These are phyloP conservation scores for Colletotrichum abscissum DNA, from an alignment of 2,329 filamentous ascomycete species.

Conservation along the genomic window DNA sequence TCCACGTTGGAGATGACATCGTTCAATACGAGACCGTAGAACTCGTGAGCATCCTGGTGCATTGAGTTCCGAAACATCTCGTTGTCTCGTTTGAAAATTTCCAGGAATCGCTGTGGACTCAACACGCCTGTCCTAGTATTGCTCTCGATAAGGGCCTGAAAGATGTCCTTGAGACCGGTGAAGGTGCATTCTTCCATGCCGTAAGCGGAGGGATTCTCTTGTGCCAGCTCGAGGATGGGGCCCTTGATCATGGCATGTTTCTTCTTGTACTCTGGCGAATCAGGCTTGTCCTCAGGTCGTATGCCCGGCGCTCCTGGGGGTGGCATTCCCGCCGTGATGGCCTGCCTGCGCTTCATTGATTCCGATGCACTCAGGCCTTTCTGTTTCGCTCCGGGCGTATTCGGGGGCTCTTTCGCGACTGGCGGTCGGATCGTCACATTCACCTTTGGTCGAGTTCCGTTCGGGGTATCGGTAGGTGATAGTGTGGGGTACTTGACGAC, in stretches of 20 bases:
- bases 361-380: conserved; percentile 67
- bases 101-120: conserved; percentile 91
- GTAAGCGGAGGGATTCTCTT: conserved; percentile 83
- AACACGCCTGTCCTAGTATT: conserved; percentile 87
- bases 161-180: conserved; percentile 95
- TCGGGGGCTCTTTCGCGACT: conserved; percentile 58
- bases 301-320: conserved; percentile 64
- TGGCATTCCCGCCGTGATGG: conserved; percentile 64
- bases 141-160: conserved; percentile 87
- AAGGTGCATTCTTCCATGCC: conserved; percentile 97
- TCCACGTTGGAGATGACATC: conserved; percentile 96
- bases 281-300: conserved; percentile 90
- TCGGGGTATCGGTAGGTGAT: conserved; percentile 76
- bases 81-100: conserved; percentile 93
- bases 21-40: conserved; percentile 94
- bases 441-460: conserved; percentile 66
- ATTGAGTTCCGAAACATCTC: conserved; percentile 97
- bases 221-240: conserved; percentile 85
- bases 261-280: conserved; percentile 98
- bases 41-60: conserved; percentile 99
- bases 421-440: conserved; percentile 71
- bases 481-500: conserved; percentile 90
- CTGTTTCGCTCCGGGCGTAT: conserved; percentile 53
- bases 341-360: conserved; percentile 66
- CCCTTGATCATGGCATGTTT: conserved; percentile 91